Base-by-base conservation (phyloP, 2,329 filamentous ascomycete genomes). In the Colletotrichum sp. region DNA sequence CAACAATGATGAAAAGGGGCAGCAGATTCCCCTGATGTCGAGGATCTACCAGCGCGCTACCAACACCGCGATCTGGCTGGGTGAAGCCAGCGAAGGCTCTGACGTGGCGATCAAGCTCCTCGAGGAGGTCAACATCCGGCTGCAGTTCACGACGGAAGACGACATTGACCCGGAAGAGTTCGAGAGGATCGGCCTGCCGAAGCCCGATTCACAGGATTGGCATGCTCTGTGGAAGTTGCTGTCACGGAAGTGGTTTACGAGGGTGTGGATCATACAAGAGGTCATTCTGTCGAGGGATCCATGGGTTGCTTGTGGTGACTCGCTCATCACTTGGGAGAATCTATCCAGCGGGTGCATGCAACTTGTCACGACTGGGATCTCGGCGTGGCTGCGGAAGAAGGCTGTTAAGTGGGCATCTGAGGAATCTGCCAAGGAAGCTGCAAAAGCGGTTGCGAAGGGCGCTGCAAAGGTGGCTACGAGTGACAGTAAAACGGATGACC, bases 51-150 rank as follows among this genome's bases (percentile, higher is more conserved):
- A 39, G 6, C 62, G 57, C 3, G 64, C 73, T 0, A 28, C 28
- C 28, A 76, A 73, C 4, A 70, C 74, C 1, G 52, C 39, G 6
- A 69, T 76, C 2, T 82, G 79, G 78, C 69, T 82, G 0, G 81
- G 81, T 0, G 79, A 80, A 4, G 75, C 77, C 0, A 71, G 78
- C 2, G 73, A 78, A 0, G 77, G 77, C 6, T 79, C 80, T 5
- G 81, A 79, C 2, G 80, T 81, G 9, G 78, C 80, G 0, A 39
- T 80, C 0, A 74, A 49, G n/a, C 32, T 74, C 6, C 18, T 74
- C 5, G 57, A 73, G 16, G 69, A 69, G 7, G 28, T 70, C 13
- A 66, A 36, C 6, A 24, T 52, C 7, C 71, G 60, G 10, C 16
- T 73, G 10, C 65, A 65, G 44, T 75, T 75, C 3, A 30, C 67